A percentile compares a stretch with the other conserved stretches of the same genome.
phyloP scores from a whole-genome alignment of 129 eudicot genomes.

The Smallanthus sonchifolius region DNA sequence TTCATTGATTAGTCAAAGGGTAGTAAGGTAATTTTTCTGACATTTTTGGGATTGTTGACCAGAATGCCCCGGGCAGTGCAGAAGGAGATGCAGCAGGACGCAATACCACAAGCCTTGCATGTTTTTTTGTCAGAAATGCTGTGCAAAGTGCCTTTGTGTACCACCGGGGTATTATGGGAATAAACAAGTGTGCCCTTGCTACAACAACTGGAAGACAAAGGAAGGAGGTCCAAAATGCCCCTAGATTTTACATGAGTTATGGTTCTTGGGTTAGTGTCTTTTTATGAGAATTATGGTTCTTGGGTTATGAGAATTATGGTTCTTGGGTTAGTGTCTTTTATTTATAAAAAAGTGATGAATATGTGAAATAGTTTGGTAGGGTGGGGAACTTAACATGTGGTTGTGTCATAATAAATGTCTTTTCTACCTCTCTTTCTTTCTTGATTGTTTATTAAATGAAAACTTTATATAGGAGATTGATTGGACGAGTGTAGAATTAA shows the following conservation, averaged over 20 bases:
- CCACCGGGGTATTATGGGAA: conserved; percentile 86
- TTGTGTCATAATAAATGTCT: conserved; percentile 16
- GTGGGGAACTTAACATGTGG: conserved; percentile 17
- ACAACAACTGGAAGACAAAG: conserved; percentile 95
- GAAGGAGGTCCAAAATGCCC: conserved; percentile 94
- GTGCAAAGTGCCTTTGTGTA: conserved; percentile 79
- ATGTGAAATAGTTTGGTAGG: not conserved
- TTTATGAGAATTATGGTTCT: not conserved
- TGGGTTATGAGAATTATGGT: not conserved
- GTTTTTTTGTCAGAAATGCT: conserved; percentile 81
- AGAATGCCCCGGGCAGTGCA: conserved; percentile 73
- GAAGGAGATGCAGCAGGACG: conserved; percentile 69
- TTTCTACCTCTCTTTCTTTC: not conserved
- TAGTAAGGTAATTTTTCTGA: not conserved
- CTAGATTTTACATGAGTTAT: conserved; percentile 10
- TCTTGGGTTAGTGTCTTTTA: not conserved
- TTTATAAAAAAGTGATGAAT: conserved; percentile 8
- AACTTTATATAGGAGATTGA: too few species aligned
- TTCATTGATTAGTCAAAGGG: conserved; percentile 10
- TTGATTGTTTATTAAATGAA: not conserved
- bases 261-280: not conserved
- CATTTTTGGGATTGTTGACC: conserved; percentile 15
- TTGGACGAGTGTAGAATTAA: too few species aligned
- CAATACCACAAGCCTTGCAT: conserved; percentile 86
- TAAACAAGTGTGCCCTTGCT: conserved; percentile 85